Evolutionary conservation across 495 filamentous ascomycete species (phyloP), one percentile per base, ranked within the genome.

Genomic region (Lasiosphaeria hispida): DNA sequence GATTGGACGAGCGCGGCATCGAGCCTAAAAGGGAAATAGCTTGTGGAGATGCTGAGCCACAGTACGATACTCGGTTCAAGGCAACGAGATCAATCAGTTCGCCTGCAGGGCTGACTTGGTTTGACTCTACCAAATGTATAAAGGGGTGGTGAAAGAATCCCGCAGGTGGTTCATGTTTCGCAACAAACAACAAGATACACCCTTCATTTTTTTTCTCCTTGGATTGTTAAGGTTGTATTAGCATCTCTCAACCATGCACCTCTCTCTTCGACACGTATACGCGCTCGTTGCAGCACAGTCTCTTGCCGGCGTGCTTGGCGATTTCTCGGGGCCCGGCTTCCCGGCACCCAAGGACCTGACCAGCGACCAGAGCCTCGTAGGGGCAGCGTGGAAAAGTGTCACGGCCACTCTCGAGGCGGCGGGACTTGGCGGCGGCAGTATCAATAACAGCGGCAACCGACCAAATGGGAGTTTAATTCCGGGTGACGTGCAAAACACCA

Each of bases 351-450:
- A 48, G 15, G 73, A 79, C 38, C 57, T 79, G 36, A 69, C 54
- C 44, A 72, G 70, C 60, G 43, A 69, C 15, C 14, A 55, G 10
- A 79, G 77, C 58, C 61, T 48, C 4, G 72, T 78, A 5, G 61
- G 64, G 4, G 51, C 66, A 23, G 67, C 52, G 10, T 81, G 76
- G 77, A 61, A 69, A 42, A 75, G 75, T 43, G 34, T 81, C 55
- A 77, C 69, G 2, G 48, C 63, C 0, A 66, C 60, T 1, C 52
- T 79, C 39, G 54, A 72, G 9, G 34, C 51, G 1, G 9, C 48
- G 14, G 38, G 38, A 15, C 51, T 43, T 13, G 36, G 51, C 7
- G 37, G 8, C 18, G 7, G 18, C 18, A 44, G 18, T 19, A 9
- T 7, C 45, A 33, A 38, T 10, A 44, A 19, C 64, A 67, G 45